Evolutionary conservation across 2,329 filamentous ascomycete species (phyloP).

Genomic region (Xylaria sp.): DNA sequence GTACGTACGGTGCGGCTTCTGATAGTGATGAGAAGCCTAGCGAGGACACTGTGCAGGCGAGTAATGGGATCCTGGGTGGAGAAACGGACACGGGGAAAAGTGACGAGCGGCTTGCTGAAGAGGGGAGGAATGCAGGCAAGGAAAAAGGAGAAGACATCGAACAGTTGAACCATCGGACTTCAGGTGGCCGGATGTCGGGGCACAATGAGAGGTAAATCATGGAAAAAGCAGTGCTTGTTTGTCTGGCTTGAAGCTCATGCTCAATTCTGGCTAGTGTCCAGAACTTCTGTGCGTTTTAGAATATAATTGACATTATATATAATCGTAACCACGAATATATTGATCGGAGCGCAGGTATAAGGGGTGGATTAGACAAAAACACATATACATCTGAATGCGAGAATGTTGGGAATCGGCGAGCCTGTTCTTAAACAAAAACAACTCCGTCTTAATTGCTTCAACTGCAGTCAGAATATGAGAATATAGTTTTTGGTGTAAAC

Average conservation of each 20-base stretch:
- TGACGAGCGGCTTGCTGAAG: constrained; percentile 53
- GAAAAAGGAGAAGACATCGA: constrained; percentile 19
- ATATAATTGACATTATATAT: background rate
- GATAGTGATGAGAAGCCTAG: constrained; percentile 26
- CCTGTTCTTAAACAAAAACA: too few species aligned
- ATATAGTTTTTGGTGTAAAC: too few species aligned
- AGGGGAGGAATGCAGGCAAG: constrained; percentile 45
- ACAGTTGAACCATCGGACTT: constrained; percentile 35
- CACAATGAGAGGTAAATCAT: constrained; percentile 14
- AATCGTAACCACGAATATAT: background rate
- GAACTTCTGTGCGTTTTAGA: background rate
- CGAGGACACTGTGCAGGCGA: constrained; percentile 12
- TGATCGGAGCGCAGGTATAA: background rate
- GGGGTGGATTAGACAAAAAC: background rate
- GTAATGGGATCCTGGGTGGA: constrained; percentile 13
- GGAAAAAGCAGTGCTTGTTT: background rate
- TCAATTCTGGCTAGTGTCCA: background rate
- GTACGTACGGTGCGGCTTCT: constrained; percentile 61
- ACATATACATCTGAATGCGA: background rate
- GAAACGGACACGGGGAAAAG: constrained; percentile 35
- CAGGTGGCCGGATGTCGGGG: constrained; percentile 43
- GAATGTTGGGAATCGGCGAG: too few species aligned
- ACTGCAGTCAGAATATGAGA: too few species aligned
- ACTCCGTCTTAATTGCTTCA: too few species aligned
- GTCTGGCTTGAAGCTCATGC: too few species aligned